Evolutionary conservation across 2,329 filamentous ascomycete genomes (phyloP).

Genomic region (Fusarium heterosporum): DNA sequence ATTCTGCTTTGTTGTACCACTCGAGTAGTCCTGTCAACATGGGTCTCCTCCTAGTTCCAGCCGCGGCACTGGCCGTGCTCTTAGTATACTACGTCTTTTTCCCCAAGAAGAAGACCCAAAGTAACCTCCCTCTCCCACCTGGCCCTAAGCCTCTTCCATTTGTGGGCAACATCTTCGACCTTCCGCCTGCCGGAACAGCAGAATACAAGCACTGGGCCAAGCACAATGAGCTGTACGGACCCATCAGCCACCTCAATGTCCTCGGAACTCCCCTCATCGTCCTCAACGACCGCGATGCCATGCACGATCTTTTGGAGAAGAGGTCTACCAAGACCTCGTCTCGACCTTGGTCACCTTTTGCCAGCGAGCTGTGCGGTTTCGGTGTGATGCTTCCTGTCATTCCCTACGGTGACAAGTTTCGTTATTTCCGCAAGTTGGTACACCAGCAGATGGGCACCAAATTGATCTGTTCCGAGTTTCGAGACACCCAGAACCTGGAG

Average conservation of each 20-base stretch:
- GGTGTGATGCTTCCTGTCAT: constrained; percentile 22
- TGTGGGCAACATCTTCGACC: constrained; percentile 62
- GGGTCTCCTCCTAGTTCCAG: constrained; percentile 23
- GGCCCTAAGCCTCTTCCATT: constrained; percentile 62
- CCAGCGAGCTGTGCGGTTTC: constrained; percentile 44
- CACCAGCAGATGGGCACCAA: constrained; percentile 49
- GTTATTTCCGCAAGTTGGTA: constrained; percentile 47
- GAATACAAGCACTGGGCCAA: constrained; percentile 57
- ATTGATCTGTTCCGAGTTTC: constrained; percentile 26
- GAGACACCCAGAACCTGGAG: constrained; percentile 45
- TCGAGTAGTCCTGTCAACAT: not conserved
- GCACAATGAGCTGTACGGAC: constrained; percentile 54
- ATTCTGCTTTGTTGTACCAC: not conserved
- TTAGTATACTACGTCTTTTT: constrained; percentile 27
- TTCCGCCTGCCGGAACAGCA: constrained; percentile 54
- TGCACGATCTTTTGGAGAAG: constrained; percentile 54
- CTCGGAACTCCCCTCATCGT: constrained; percentile 57
- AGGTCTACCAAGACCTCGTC: constrained; percentile 50
- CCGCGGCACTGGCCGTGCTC: constrained; percentile 18
- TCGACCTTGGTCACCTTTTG: constrained; percentile 44
- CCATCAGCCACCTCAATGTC: constrained; percentile 55
- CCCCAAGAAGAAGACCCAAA: constrained; percentile 5
- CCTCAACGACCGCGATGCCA: constrained; percentile 53
- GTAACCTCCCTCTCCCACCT: constrained; percentile 52
- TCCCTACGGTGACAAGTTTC: constrained; percentile 35